These are phyloP conservation scores for Blastobotrys peoriensis DNA, from an alignment of 805 yeast species.

Conservation along the genomic window DNA sequence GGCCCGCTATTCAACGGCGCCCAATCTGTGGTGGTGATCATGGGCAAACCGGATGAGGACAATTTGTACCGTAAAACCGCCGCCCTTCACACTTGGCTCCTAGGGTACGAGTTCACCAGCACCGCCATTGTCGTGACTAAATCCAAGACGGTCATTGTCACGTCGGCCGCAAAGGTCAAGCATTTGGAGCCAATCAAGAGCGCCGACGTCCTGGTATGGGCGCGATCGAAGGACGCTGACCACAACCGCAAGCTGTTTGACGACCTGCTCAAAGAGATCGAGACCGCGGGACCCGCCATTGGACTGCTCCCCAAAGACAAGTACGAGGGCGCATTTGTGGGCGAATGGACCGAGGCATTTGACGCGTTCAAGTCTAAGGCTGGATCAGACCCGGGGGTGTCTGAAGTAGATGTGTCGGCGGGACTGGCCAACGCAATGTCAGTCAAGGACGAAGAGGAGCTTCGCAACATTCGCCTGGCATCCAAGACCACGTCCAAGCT, in stretches of 20 bases:
- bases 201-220: slow-evolving; percentile 50
- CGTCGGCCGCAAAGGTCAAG: slow-evolving; percentile 80
- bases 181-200: slow-evolving; percentile 57
- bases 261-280: slow-evolving; percentile 41
- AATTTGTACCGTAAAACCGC: slow-evolving; percentile 87
- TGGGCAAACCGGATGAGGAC: slow-evolving; percentile 82
- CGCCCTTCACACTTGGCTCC: slow-evolving; percentile 80
- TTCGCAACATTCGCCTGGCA: slow-evolving; percentile 58
- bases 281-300: slow-evolving; percentile 38
- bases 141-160: slow-evolving; percentile 56
- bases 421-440: slow-evolving; percentile 59
- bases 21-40: slow-evolving; percentile 54
- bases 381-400: slow-evolving; percentile 36
- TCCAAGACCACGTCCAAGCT: slow-evolving; percentile 70
- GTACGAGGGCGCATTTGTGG: slow-evolving; percentile 76
- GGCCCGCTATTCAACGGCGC: slow-evolving; percentile 37
- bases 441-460: slow-evolving; percentile 73
- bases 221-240: slow-evolving; percentile 74
- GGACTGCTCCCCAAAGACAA: slow-evolving; percentile 74
- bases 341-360: slow-evolving; percentile 56
- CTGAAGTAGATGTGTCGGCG: slow-evolving; percentile 45
- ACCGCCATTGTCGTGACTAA: slow-evolving; percentile 65
- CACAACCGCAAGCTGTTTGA: slow-evolving; percentile 64
- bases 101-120: slow-evolving; percentile 95
- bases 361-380: slow-evolving; percentile 16